Evolutionary conservation across 495 filamentous ascomycete species (phyloP).

Genomic region (Hypoxylon crocopeplum): DNA sequence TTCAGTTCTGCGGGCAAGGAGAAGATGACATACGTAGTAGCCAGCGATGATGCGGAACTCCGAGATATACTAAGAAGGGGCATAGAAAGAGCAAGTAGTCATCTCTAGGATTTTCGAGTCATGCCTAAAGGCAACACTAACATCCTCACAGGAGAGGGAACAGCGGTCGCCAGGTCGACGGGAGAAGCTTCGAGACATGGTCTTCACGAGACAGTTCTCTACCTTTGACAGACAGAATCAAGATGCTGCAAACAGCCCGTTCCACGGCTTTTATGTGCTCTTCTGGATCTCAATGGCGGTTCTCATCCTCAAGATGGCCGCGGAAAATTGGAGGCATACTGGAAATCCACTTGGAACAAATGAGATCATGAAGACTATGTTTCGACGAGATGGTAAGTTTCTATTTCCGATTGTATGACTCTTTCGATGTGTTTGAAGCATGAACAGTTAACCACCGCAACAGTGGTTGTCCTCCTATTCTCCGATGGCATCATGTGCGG

Average conservation of each 20-base stretch:
- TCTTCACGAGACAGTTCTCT: conserved; percentile 73
- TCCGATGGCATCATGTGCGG: conserved; percentile 73
- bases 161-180: conserved; percentile 29
- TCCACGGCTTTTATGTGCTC: conserved; percentile 78
- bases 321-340: conserved; percentile 66
- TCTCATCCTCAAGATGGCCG: conserved; percentile 66
- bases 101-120: not conserved
- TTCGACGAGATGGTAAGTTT: conserved; percentile 58
- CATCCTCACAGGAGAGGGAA: conserved; percentile 35
- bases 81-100: conserved; percentile 48
- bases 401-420: not conserved
- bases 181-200: conserved; percentile 67
- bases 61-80: conserved; percentile 56
- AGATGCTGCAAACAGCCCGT: conserved; percentile 61
- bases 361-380: conserved; percentile 73
- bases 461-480: conserved; percentile 64
- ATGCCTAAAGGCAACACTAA: not conserved
- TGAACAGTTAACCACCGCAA: conserved; percentile 3
- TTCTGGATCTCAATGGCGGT: conserved; percentile 74
- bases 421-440: not conserved
- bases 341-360: conserved; percentile 70
- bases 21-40: conserved; percentile 55
- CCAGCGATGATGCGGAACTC: conserved; percentile 62
- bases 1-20: conserved; percentile 3
- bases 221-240: conserved; percentile 74